A percentile compares a stretch with the other conserved stretches of the same genome.
Evolutionary conservation across 176 grass and related monocot genomes (phyloP).

Genomic region (Guadua angustifolia): DNA sequence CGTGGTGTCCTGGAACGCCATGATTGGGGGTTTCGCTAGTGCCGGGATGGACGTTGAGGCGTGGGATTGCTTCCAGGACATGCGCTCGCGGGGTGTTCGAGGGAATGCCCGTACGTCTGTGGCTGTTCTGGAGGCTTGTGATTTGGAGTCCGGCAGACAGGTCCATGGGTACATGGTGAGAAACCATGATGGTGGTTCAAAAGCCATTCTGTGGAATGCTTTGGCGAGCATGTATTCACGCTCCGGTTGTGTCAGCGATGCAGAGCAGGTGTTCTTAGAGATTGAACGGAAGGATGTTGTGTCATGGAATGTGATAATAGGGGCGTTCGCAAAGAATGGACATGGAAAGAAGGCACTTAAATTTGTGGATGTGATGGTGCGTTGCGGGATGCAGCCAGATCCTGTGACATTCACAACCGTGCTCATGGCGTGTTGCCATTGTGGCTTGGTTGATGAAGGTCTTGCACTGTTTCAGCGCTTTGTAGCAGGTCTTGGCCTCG

Average conservation of each 20-base stretch:
- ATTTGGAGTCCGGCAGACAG: conserved; percentile 62
- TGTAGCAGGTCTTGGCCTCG: conserved; percentile 9
- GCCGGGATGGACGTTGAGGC: conserved; percentile 40
- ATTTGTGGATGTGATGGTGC: conserved; percentile 51
- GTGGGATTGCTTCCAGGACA: conserved; percentile 55
- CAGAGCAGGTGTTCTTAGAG: conserved; percentile 57
- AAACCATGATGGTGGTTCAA: background rate
- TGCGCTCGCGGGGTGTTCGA: conserved; percentile 55
- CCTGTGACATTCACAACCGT: conserved; percentile 57
- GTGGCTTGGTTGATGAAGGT: conserved; percentile 62
- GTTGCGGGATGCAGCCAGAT: conserved; percentile 43
- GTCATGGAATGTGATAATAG: conserved; percentile 77
- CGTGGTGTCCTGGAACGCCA: conserved; percentile 75
- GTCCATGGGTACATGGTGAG: conserved; percentile 55
- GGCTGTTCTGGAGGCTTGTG: conserved; percentile 51
- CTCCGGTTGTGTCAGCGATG: conserved; percentile 50
- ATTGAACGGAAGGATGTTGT: conserved; percentile 53
- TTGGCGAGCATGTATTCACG: conserved; percentile 69
- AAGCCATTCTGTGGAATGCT: conserved; percentile 49
- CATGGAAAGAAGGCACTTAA: conserved; percentile 54
- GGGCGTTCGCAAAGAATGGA: conserved; percentile 59
- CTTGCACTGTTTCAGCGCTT: conserved; percentile 58
- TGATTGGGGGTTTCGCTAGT: conserved; percentile 49
- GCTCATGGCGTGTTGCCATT: conserved; percentile 68
- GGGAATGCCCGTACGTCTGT: conserved; percentile 53